A percentile compares a stretch with the other conserved stretches of the same genome.
phyloP scores from a whole-genome alignment of 768 basidiomycete genomes.

The Xerocomus potaroensis region DNA sequence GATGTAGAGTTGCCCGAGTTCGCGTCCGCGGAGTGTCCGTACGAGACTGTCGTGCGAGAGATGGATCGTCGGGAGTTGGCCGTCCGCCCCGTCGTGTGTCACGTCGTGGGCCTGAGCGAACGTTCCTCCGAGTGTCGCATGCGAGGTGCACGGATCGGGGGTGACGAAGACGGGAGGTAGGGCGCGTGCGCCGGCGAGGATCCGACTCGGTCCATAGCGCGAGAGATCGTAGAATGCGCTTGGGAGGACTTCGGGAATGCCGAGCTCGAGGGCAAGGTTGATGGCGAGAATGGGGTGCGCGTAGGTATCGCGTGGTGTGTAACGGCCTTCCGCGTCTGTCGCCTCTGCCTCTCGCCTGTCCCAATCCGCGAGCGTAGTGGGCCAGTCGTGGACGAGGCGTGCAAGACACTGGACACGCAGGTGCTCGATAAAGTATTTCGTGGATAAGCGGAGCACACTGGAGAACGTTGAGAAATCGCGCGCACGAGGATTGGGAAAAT shows the following conservation, averaged over 20 bases:
- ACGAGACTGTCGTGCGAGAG: constrained; percentile 39
- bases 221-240: constrained; percentile 73
- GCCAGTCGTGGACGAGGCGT: constrained; percentile 63
- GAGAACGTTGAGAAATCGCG: constrained; percentile 57
- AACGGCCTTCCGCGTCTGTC: constrained; percentile 47
- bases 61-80: constrained; percentile 11
- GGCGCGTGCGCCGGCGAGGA: constrained; percentile 47
- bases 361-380: constrained; percentile 62
- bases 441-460: constrained; percentile 64
- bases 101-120: too few relatives aligned
- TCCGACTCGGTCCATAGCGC: constrained; percentile 68
- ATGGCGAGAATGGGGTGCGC: constrained; percentile 70
- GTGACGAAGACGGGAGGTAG: constrained; percentile 30
- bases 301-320: constrained; percentile 53
- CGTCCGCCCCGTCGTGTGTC: background rate
- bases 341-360: constrained; percentile 59
- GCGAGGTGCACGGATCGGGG: constrained; percentile 16
- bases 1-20: constrained; percentile 58
- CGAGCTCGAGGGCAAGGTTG: constrained; percentile 63
- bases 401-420: constrained; percentile 58
- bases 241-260: constrained; percentile 53
- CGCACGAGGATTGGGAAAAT: constrained; percentile 47
- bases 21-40: constrained; percentile 58
- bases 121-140: background rate
- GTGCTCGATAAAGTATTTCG: constrained; percentile 71